phyloP scores from a whole-genome alignment of 2,329 filamentous ascomycete species.

The Albifimbria verrucaria region DNA sequence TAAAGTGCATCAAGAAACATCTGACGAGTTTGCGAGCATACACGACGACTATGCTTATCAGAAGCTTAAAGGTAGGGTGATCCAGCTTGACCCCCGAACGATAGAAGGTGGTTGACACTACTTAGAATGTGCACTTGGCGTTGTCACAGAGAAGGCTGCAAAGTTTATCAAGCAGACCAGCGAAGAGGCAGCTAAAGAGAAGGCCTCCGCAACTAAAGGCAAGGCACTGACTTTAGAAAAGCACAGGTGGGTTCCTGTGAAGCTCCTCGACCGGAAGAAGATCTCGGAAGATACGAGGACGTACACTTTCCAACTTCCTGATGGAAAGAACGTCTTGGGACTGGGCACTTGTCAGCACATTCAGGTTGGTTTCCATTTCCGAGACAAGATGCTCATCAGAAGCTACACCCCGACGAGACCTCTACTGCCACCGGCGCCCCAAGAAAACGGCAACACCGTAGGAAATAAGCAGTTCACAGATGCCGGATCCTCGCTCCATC shows the following conservation, averaged over 20 bases:
- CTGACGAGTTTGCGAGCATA: slow-evolving; percentile 45
- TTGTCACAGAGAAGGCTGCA: slow-evolving; percentile 44
- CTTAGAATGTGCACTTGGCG: slow-evolving; percentile 46
- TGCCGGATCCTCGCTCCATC: too few relatives aligned
- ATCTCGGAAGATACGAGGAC: slow-evolving; percentile 35
- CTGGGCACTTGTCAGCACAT: slow-evolving; percentile 50
- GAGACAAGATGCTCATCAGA: slow-evolving; percentile 47
- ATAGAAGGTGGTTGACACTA: neutral
- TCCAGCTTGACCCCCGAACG: too few relatives aligned
- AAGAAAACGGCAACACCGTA: neutral
- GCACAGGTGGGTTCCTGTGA: slow-evolving; percentile 44
- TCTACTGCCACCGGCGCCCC: slow-evolving; percentile 22
- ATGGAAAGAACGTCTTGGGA: slow-evolving; percentile 36
- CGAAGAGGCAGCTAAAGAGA: slow-evolving; percentile 35
- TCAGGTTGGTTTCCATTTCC: slow-evolving; percentile 49
- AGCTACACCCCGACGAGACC: slow-evolving; percentile 49
- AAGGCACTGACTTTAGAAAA: slow-evolving; percentile 34
- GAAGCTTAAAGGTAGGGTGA: slow-evolving; percentile 39
- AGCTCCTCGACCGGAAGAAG: slow-evolving; percentile 30
- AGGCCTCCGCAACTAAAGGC: slow-evolving; percentile 16
- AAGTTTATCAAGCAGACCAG: slow-evolving; percentile 43
- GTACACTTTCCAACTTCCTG: slow-evolving; percentile 45
- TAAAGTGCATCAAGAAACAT: slow-evolving; percentile 44
- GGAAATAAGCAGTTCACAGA: neutral
- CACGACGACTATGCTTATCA: slow-evolving; percentile 49